A percentile compares a stretch with the other conserved stretches of the same genome.
phyloP scores from a whole-genome alignment of 1,284 basidiomycete species.

The Hemileia vastatrix region DNA sequence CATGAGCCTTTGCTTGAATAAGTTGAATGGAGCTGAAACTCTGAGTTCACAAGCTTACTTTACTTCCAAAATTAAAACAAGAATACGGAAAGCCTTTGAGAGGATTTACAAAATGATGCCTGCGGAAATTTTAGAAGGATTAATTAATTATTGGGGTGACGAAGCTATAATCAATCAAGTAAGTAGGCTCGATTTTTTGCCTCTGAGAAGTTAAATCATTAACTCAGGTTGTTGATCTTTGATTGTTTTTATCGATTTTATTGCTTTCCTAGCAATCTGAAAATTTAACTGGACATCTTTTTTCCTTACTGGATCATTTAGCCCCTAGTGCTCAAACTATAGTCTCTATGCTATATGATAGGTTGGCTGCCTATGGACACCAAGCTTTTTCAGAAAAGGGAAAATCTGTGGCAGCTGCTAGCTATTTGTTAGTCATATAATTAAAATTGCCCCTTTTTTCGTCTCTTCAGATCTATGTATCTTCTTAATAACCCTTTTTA shows the following conservation, averaged over 20 bases:
- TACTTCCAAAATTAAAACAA: slow-evolving; percentile 55
- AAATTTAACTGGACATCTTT: slow-evolving; percentile 48
- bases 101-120: slow-evolving; percentile 72
- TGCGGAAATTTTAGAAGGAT: slow-evolving; percentile 67
- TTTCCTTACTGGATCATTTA: slow-evolving; percentile 73
- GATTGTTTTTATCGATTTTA: slow-evolving; percentile 19
- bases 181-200: not conserved
- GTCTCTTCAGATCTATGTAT: not conserved
- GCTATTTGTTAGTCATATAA: slow-evolving; percentile 22
- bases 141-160: slow-evolving; percentile 64
- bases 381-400: slow-evolving; percentile 22
- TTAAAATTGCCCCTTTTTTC: not conserved
- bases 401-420: slow-evolving; percentile 14
- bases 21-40: slow-evolving; percentile 51
- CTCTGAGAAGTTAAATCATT: not conserved
- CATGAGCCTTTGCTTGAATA: slow-evolving; percentile 24
- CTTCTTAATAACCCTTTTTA: slow-evolving; percentile 20
- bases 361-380: slow-evolving; percentile 50
- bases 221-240: slow-evolving; percentile 10
- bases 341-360: slow-evolving; percentile 82
- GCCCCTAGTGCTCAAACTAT: slow-evolving; percentile 76
- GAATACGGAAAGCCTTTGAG: slow-evolving; percentile 69
- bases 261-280: slow-evolving; percentile 42
- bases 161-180: slow-evolving; percentile 15
- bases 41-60: slow-evolving; percentile 51